Percentiles rank a stretch among this genome's conserved stretches.
These are phyloP conservation scores for Tetraselmis chui DNA, from an alignment of 139 green algal genomes.

Conservation along the genomic window DNA sequence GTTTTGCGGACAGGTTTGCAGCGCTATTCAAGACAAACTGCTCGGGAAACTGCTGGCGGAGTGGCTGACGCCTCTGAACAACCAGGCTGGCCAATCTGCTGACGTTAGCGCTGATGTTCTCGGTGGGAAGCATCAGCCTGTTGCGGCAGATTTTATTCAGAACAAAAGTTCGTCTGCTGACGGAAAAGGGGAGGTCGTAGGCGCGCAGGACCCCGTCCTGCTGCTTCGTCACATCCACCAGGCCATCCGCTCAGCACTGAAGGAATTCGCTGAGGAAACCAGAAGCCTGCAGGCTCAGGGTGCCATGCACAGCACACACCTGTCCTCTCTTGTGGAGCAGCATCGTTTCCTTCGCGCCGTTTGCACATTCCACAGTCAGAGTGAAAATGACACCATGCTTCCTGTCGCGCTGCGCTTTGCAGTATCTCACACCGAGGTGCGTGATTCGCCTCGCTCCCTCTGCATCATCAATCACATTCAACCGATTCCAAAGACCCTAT, in stretches of 20 bases:
- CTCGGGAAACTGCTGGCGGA: not conserved
- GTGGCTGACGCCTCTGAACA: not conserved
- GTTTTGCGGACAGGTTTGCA: not conserved
- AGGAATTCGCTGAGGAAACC: constrained; percentile 65
- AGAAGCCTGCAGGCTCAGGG: constrained; percentile 24
- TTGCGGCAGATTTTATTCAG: not conserved
- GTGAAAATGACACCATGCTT: constrained; percentile 87
- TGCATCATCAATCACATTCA: no score
- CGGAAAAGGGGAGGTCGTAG: not conserved
- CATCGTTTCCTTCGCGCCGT: constrained; percentile 84
- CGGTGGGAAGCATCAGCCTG: no score
- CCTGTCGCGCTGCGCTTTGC: constrained; percentile 52
- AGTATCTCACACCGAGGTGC: not conserved
- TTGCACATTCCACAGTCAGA: constrained; percentile 77
- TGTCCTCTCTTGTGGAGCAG: constrained; percentile 57
- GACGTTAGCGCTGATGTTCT: no score
- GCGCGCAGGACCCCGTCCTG: constrained; percentile 37
- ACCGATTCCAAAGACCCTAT: no score
- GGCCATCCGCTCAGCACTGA: constrained; percentile 69
- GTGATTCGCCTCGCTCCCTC: no score
- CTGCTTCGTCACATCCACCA: constrained; percentile 62
- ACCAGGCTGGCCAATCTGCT: not conserved
- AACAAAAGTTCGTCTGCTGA: not conserved
- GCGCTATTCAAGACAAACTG: not conserved
- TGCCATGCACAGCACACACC: constrained; percentile 16